Base-by-base conservation (phyloP, 805 yeast genomes). In the Cyberlindnera samutprakarnensis region DNA sequence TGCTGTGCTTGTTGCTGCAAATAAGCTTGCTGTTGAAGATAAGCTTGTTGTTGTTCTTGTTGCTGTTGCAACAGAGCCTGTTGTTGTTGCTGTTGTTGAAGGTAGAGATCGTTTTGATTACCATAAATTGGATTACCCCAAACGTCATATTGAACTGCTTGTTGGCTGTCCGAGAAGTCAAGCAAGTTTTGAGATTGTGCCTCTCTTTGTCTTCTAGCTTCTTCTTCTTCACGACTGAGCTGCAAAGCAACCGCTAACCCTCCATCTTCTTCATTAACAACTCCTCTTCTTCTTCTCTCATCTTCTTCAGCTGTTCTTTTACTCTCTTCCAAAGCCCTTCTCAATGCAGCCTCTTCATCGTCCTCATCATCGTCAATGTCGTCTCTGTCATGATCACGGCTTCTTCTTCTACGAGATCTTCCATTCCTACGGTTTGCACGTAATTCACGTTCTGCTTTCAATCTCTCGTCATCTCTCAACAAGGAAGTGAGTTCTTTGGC, bases 401-500 rank as follows among this genome's bases (percentile, higher is more conserved):
- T 53, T 28, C 59, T 46, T 19, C 50, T 42, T n/a, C n/a, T n/a
- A 31, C 61, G 50, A 31, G 59, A 47, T 31, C 60, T 53, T 27
- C 64, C 56, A 27, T 59, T 51, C 20, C 54, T 53, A 64, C 72
- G 48, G 23, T 44, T 48, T 15, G 48, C 35, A 19, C 63, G 54
- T 39, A 61, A 49, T 21, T 64, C 67, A 38, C 96, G 67, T 53
- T 81, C 96, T 36, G 71, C 72, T 23, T 69, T 61, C 40, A 90
- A 68, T 49, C 94, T 68, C 46, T 85, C 95, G 39, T 82, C 88
- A 53, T 90, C 94, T 46, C 70, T 66, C 47, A 90, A 61, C 36
- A 90, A 61, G n/a, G 79, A 59, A 1, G 94, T 84, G 53, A 90
- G 66, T 46, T 85, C 96, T 51, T 79, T 83, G 2, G 96, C 96